Evolutionary conservation across 345 rosid genomes (phyloP), one percentile per base, ranked within the genome.

Genomic region (Diplotaxis tenuifolia): DNA sequence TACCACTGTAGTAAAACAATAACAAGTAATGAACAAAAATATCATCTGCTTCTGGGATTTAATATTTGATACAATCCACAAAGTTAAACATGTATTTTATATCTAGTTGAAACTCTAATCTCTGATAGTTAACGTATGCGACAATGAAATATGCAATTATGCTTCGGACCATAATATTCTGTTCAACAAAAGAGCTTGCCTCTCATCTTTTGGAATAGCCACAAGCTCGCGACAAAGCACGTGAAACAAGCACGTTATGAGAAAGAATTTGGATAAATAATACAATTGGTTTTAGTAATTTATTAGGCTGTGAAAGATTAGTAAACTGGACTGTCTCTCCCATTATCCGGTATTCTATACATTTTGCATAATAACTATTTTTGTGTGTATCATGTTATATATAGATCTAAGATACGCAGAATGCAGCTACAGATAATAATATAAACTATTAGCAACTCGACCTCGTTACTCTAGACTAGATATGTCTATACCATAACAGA

Each of bases 161-260:
- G 67, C 11, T 50, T 74, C 32, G 62, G 55, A 67, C 38, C 59
- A 53, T 27, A 64, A 31, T 9, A 18, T 63, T 53, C 6, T 10
- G 29, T 22, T 70, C 45, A 9, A 14, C 23, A 22, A 42, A 68
- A 42, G 42, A 76, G 53, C 15, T 55, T 32, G 19, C 18, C 42
- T 75, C 65, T 70, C 52, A 31, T 63, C 12, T 45, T 47, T 57
- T 55, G 65, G 3, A 10, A 16, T 16, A 3, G 28, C 28, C 28
- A 25, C 28, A 2, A 76, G 42, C 18, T 31, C 55, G 25, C 65
- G 72, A 76, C 75, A 70, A n/a, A 14, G 71, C 80, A 71, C 76
- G 80, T 76, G 80, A 76, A 45, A 34, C 45, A 58, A 76, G 62
- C 80, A 76, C 67, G 72, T 76, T 76, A 65, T 49, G 75, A 9